Evolutionary conservation across 257 asterid species (phyloP), one percentile per base, ranked within the genome.

Genomic region (Solanum pinnatisectum): DNA sequence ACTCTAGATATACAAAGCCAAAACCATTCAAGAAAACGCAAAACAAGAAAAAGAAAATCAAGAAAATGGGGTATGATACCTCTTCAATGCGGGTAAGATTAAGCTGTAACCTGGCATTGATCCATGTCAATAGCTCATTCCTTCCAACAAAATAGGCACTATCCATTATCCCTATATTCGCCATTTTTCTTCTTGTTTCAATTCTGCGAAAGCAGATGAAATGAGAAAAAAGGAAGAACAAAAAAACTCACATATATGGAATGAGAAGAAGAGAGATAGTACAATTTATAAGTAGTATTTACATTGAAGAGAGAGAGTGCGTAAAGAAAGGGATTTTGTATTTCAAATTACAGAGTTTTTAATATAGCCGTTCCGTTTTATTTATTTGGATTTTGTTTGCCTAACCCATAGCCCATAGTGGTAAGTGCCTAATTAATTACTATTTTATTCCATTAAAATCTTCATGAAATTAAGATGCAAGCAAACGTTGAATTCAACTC

Each of bases 61-160:
- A 40, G 65, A 39, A 22, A 67, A 88, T 52, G 88, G 37, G 33
- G 4, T 5, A 65, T 65, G 33, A 63, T 86, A 95, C 99, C 98
- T 96, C 98, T 92, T 96, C 99, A 92, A 96, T 92, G 42, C 96
- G 96, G 84, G 95, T 87, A 88, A 96, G 99, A 91, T 91, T 92
- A 60, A 96, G 96, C 84, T 94, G 98, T 88, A 96, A 96, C 93
- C 95, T 92, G 71, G 91, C 96, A 91, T 95, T 96, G 87, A 96
- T 92, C 99, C 99, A 95, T 9, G 94, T 87, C 73, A 96, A 95
- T 89, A 96, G 94, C 91, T 96, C 98, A 89, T 95, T 95, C 90
- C 98, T 92, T 18, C 98, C 98, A 60, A 95, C 98, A 83, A 96
- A 96, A 89, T 96, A 96, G 9, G 98, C 98, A 52, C 98, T 91